These are phyloP conservation scores for Pontederia crassipes DNA, from an alignment of 176 grass and related monocot species.

Conservation along the genomic window DNA sequence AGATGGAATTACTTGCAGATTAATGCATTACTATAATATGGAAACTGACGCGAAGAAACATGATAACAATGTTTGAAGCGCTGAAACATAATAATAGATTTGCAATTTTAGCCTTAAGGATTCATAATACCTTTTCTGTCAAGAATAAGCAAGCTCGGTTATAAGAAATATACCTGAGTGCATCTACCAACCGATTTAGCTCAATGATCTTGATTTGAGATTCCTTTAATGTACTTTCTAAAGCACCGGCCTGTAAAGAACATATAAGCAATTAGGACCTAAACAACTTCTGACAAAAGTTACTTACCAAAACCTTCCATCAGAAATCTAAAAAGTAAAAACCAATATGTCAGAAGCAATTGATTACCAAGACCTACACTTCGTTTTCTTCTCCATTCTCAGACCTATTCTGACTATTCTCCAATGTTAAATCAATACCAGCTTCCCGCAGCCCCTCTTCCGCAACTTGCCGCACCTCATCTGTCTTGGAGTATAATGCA, in stretches of 20 bases:
- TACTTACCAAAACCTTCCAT: too few species aligned
- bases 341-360: not conserved
- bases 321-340: too few species aligned
- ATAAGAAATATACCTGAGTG: conserved; percentile 49
- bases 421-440: conserved; percentile 64
- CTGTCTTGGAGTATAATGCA: conserved; percentile 52
- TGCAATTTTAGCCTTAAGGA: too few species aligned
- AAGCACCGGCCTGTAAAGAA: conserved; percentile 59
- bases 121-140: too few species aligned
- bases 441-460: conserved; percentile 80
- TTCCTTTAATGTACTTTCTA: conserved; percentile 90
- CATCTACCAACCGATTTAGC: conserved; percentile 89
- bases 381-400: conserved; percentile 49
- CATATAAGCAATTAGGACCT: not conserved
- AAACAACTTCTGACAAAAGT: too few species aligned
- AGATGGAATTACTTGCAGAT: too few species aligned
- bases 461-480: conserved; percentile 64
- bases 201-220: conserved; percentile 90
- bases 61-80: too few species aligned
- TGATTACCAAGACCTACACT: conserved; percentile 65
- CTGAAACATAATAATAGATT: too few species aligned
- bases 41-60: too few species aligned
- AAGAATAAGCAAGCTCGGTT: too few species aligned
- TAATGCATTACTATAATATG: too few species aligned
- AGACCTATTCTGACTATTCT: conserved; percentile 25